Percentiles rank a stretch among this genome's conserved stretches.
These are phyloP conservation scores for Auricularia heimuer DNA, from an alignment of 768 basidiomycete genomes.

Conservation along the genomic window DNA sequence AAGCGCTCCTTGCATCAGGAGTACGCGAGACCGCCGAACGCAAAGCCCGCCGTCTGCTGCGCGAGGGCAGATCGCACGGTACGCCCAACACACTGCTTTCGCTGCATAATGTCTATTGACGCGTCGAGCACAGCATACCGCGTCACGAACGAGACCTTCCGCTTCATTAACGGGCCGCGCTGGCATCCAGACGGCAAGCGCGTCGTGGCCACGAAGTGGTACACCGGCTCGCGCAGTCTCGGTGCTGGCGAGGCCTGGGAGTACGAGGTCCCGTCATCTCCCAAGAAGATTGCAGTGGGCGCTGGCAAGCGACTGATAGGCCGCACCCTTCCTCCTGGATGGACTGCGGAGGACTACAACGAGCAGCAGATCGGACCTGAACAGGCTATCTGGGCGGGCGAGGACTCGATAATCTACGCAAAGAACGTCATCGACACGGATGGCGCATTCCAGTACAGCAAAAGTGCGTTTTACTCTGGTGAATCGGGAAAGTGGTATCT, in stretches of 20 bases:
- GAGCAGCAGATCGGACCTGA: constrained; percentile 69
- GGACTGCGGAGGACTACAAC: constrained; percentile 48
- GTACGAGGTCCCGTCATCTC: constrained; percentile 37
- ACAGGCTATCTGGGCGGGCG: constrained; percentile 52
- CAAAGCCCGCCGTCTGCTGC: constrained; percentile 37
- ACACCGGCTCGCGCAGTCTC: constrained; percentile 51
- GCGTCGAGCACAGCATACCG: constrained; percentile 24
- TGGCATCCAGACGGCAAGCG: constrained; percentile 58
- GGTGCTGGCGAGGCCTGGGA: constrained; percentile 71
- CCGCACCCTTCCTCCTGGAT: constrained; percentile 48
- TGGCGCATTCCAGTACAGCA: constrained; percentile 47
- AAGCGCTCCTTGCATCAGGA: constrained; percentile 37
- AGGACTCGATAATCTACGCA: constrained; percentile 52
- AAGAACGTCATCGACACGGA: constrained; percentile 48
- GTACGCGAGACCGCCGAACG: constrained; percentile 40
- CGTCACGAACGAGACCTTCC: constrained; percentile 67
- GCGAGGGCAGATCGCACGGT: constrained; percentile 48
- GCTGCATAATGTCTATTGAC: background rate
- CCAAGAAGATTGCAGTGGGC: constrained; percentile 16
- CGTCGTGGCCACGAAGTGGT: constrained; percentile 72
- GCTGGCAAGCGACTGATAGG: constrained; percentile 47
- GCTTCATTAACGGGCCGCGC: constrained; percentile 59
- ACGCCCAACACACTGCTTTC: constrained; percentile 14
- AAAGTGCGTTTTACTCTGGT: constrained; percentile 32
- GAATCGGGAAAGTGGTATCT: background rate